Conservation (phyloP, 352 stramenopile species). For the Globisporangium ultimum region DNA sequence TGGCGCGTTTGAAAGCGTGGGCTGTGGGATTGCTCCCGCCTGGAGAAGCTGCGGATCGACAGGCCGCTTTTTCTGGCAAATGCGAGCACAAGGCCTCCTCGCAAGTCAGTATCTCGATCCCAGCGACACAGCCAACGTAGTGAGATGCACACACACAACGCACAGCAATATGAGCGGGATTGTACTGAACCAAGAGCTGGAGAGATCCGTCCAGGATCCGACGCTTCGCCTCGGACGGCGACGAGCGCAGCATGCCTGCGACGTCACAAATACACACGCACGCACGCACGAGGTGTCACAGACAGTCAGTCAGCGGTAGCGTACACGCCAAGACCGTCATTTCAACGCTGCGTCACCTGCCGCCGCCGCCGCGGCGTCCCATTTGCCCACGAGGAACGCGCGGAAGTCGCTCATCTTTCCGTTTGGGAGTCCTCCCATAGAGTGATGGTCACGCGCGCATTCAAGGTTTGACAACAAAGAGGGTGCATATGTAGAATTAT, state of each 20-base stretch:
- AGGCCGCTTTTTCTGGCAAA: constrained; percentile 36
- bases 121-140: too few species aligned
- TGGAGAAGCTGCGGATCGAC: constrained; percentile 28
- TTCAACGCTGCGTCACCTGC: constrained; percentile 5
- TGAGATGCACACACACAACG: neutral
- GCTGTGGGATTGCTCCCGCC: neutral
- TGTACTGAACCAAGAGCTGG: constrained; percentile 38
- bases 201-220: constrained; percentile 32
- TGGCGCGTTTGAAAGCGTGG: neutral
- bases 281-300: neutral
- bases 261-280: neutral
- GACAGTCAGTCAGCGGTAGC: neutral
- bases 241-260: constrained; percentile 39
- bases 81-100: neutral
- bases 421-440: neutral
- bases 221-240: constrained; percentile 26
- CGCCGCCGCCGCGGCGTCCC: constrained; percentile 18
- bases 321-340: too few species aligned
- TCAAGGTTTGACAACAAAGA: constrained; percentile 20
- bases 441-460: constrained; percentile 14
- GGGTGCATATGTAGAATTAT: too few species aligned
- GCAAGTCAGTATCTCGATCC: too few species aligned
- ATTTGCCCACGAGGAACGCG: constrained; percentile 16
- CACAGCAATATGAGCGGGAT: constrained; percentile 38
- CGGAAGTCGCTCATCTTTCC: neutral